phyloP scores from a whole-genome alignment of 495 filamentous ascomycete genomes.

The Penicillium odoratum region DNA sequence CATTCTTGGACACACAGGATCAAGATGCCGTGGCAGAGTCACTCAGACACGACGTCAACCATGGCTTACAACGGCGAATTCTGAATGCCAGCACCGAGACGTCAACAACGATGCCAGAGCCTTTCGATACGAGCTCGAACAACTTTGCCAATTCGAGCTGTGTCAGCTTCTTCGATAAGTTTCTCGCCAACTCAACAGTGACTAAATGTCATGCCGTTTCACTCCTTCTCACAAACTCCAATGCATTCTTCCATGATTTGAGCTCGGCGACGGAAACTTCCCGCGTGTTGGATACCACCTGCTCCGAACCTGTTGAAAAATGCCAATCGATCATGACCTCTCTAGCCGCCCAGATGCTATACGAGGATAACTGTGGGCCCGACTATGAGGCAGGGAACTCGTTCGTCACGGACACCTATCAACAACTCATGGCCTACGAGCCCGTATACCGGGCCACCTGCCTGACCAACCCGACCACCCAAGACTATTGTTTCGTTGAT shows the following conservation, averaged over 20 bases:
- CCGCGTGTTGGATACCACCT: slow-evolving; percentile 69
- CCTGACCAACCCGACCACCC: slow-evolving; percentile 51
- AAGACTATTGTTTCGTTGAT: slow-evolving; percentile 69
- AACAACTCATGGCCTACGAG: slow-evolving; percentile 69
- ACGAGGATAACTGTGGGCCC: slow-evolving; percentile 60
- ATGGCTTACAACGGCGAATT: slow-evolving; percentile 12
- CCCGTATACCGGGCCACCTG: slow-evolving; percentile 79
- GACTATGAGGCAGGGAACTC: slow-evolving; percentile 69
- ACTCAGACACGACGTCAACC: neutral
- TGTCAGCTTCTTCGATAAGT: slow-evolving; percentile 64
- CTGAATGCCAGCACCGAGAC: slow-evolving; percentile 29
- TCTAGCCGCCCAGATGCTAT: slow-evolving; percentile 60
- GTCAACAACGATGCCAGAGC: slow-evolving; percentile 54
- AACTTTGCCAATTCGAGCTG: slow-evolving; percentile 68
- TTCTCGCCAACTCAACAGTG: slow-evolving; percentile 64
- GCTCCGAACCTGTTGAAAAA: slow-evolving; percentile 56
- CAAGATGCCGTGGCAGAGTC: neutral
- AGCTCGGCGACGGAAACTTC: slow-evolving; percentile 65
- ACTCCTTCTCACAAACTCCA: slow-evolving; percentile 68
- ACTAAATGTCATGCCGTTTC: slow-evolving; percentile 72
- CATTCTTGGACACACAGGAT: neutral
- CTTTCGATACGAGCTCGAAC: slow-evolving; percentile 70
- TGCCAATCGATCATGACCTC: slow-evolving; percentile 61
- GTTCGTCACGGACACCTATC: slow-evolving; percentile 70
- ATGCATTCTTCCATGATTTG: slow-evolving; percentile 74